A percentile compares a stretch with the other conserved stretches of the same genome.
These are phyloP conservation scores for Ceratopteris richardii DNA, from an alignment of 75 land plant genomes.

Conservation along the genomic window DNA sequence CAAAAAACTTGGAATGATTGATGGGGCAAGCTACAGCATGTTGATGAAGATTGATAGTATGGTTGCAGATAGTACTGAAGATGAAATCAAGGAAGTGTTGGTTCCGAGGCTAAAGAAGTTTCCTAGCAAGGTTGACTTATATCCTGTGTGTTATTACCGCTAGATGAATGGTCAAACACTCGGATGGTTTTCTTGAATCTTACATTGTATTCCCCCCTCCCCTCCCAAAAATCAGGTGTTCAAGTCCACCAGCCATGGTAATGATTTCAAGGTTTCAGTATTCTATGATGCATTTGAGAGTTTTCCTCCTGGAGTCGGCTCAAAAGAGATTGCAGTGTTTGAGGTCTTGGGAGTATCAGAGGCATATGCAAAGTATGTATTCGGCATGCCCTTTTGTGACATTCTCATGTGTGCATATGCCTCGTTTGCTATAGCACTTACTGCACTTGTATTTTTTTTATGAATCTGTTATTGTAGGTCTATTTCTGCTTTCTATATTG, in stretches of 20 bases:
- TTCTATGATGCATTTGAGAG: slow-evolving; percentile 49
- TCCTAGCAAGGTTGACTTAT: slow-evolving; percentile 79
- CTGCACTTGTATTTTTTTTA: too few relatives aligned
- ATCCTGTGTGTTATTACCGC: too few relatives aligned
- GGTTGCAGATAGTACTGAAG: slow-evolving; percentile 27
- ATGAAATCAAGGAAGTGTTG: slow-evolving; percentile 41
- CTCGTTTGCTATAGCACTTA: too few relatives aligned
- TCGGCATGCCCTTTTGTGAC: background rate
- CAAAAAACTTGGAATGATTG: slow-evolving; percentile 88
- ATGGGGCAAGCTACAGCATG: slow-evolving; percentile 79
- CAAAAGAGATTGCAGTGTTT: slow-evolving; percentile 57
- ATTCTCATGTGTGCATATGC: background rate
- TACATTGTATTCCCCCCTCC: too few relatives aligned
- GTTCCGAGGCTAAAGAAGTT: slow-evolving; percentile 73
- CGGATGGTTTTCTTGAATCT: too few relatives aligned
- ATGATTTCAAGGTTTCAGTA: slow-evolving; percentile 77
- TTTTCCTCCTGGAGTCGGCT: slow-evolving; percentile 59
- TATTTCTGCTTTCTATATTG: too few relatives aligned
- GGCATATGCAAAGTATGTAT: slow-evolving; percentile 56
- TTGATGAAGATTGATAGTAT: slow-evolving; percentile 53
- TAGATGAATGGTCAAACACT: too few relatives aligned
- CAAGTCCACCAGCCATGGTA: slow-evolving; percentile 45
- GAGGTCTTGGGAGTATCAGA: slow-evolving; percentile 65
- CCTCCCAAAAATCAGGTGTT: slow-evolving; percentile 39
- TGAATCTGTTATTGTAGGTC: too few relatives aligned